These are phyloP conservation scores for Davidsoniella australis DNA, from an alignment of 2,329 filamentous ascomycete genomes.

Conservation along the genomic window DNA sequence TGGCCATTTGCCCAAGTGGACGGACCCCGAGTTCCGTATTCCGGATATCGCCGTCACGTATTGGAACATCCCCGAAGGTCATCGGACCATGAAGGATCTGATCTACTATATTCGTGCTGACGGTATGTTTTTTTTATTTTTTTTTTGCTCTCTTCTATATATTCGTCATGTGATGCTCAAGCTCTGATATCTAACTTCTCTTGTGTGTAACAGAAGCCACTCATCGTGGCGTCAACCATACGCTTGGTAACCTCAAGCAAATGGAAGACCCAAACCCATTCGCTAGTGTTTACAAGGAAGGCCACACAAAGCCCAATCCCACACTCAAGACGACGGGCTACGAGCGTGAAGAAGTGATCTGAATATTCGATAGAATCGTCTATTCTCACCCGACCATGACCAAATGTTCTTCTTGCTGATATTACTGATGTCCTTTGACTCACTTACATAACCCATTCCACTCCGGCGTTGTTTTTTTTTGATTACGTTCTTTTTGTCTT, in stretches of 20 bases:
- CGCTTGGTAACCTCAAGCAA: slow-evolving; percentile 73
- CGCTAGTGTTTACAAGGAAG: slow-evolving; percentile 62
- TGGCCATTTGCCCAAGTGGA: slow-evolving; percentile 72
- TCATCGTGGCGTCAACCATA: slow-evolving; percentile 92
- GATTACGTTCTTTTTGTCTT: neutral
- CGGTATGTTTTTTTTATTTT: slow-evolving; percentile 14
- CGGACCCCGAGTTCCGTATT: slow-evolving; percentile 48
- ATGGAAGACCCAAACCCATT: slow-evolving; percentile 84
- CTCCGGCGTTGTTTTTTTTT: slow-evolving; percentile 4
- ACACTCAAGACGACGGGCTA: slow-evolving; percentile 54
- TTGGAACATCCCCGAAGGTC: slow-evolving; percentile 81
- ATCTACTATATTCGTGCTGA: slow-evolving; percentile 80
- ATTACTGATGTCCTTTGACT: neutral
- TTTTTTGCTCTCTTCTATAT: neutral
- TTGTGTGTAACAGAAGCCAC: slow-evolving; percentile 46
- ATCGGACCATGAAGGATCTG: slow-evolving; percentile 69
- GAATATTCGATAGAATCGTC: slow-evolving; percentile 7
- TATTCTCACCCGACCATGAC: neutral
- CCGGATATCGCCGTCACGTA: slow-evolving; percentile 82
- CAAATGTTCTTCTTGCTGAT: neutral
- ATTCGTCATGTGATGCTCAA: neutral
- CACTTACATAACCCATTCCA: slow-evolving; percentile 5
- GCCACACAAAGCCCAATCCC: slow-evolving; percentile 46
- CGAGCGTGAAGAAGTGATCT: slow-evolving; percentile 69
- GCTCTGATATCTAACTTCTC: neutral